Base-by-base conservation (phyloP, 225 moss, liverwort and hornwort species). In the Asterella californica region DNA sequence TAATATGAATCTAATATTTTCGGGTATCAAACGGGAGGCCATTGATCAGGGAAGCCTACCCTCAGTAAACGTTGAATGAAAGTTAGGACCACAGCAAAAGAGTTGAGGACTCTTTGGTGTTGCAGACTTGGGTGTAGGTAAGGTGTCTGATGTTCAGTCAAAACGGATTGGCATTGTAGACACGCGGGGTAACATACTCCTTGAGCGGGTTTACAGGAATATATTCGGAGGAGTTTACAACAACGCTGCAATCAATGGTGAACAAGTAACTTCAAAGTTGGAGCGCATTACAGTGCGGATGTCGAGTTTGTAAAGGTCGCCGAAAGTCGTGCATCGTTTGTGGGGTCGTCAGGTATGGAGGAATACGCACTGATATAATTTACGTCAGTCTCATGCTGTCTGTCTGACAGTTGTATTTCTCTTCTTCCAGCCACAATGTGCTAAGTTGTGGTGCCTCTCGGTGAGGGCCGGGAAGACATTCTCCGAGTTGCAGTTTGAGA, bases 201-300 rank as follows among this genome's bases (percentile, higher is more conserved):
- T 24, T 24, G 75, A 59, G 75, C 57, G 55, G 37, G 37, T 37
- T 76, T 19, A 14, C 21, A 37, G 59, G 57, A 37, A 37, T 27
- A 36, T 25, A 59, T 37, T 17, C 74, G 3, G 52, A 59, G 34
- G 36, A 36, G 22, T 54, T 37, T 76, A 12, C 32, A 76, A 55
- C 75, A 59, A 59, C 37, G 54, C 37, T 76, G 34, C 34, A 22
- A 70, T 24, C 70, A 42, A 22, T 46, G 70, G 70, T 45, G 70
- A 76, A 12, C 49, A 38, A 29, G 75, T 2, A 54, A 57, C 14
- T 33, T 74, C 27, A 34, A 32, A 59, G 75, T 7, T 32, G 74
- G 18, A 76, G 9, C 14, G 57, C 34, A 59, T 34, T 34, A 30
- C 22, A 38, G 7, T 36, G 55, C 38, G 49, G 54, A 55, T 57